A percentile compares a stretch with the other conserved stretches of the same genome.
phyloP scores from a whole-genome alignment of 768 basidiomycete species.

The Hysterangium stoloniferum region DNA sequence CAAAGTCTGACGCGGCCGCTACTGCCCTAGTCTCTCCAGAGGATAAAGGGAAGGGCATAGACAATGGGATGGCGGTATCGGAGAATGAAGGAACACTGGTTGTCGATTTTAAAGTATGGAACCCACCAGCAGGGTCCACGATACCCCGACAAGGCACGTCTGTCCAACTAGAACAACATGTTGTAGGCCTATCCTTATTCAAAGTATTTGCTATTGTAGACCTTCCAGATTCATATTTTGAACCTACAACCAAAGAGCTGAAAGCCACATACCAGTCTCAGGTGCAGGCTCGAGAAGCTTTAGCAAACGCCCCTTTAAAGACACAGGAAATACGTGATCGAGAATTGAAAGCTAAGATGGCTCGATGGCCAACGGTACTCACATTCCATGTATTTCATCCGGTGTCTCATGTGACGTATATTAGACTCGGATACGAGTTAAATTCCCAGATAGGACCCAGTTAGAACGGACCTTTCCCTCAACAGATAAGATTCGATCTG shows the following conservation, averaged over 20 bases:
- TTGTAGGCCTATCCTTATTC: too few relatives aligned
- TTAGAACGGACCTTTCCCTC: conserved; percentile 76
- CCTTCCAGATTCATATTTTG: conserved; percentile 69
- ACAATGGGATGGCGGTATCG: background rate
- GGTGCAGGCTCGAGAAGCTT: conserved; percentile 48
- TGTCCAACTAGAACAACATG: too few relatives aligned
- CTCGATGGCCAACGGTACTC: conserved; percentile 66
- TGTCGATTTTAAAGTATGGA: conserved; percentile 41
- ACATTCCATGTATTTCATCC: conserved; percentile 1
- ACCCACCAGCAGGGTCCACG: conserved; percentile 25
- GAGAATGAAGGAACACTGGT: background rate
- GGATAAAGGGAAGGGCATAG: background rate
- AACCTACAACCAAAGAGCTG: conserved; percentile 62
- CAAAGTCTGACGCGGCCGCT: background rate
- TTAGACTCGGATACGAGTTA: conserved; percentile 76
- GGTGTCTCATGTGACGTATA: conserved; percentile 1
- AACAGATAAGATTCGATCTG: conserved; percentile 66
- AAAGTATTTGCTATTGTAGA: conserved; percentile 22
- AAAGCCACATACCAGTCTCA: conserved; percentile 58
- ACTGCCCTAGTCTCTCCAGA: background rate
- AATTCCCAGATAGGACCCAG: conserved; percentile 74
- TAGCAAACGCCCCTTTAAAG: conserved; percentile 65
- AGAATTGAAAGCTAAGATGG: conserved; percentile 47
- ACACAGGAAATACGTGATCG: conserved; percentile 58
- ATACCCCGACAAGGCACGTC: too few relatives aligned